Conservation (phyloP, 108 stramenopile genomes). For the Epithemia pelagica region DNA sequence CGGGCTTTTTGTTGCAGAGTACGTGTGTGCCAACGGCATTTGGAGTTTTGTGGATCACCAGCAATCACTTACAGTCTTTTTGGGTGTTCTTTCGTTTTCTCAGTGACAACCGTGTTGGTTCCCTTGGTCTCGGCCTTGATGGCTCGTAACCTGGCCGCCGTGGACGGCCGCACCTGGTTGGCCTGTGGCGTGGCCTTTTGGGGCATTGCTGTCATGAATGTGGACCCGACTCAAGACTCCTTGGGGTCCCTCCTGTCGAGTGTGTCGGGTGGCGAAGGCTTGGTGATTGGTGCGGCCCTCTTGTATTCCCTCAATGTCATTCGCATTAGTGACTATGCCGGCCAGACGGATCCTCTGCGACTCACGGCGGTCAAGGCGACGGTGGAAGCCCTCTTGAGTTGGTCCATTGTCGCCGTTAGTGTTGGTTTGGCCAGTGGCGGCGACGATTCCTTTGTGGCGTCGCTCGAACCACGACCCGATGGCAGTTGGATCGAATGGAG, state of each 20-base stretch:
- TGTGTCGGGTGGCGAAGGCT: constrained; percentile 55
- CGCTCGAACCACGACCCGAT: too few relatives aligned
- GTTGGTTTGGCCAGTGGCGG: not conserved
- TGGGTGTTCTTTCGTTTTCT: too few relatives aligned
- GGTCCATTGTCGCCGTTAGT: constrained; percentile 27
- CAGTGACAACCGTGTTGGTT: constrained; percentile 72
- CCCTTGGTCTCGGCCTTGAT: constrained; percentile 42
- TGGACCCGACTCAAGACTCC: constrained; percentile 32
- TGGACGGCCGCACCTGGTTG: constrained; percentile 49
- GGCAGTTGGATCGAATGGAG: too few relatives aligned
- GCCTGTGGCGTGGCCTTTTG: constrained; percentile 65
- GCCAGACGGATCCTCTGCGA: constrained; percentile 44
- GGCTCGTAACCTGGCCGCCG: constrained; percentile 17
- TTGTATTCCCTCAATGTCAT: constrained; percentile 80
- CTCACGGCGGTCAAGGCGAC: constrained; percentile 76
- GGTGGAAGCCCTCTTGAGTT: constrained; percentile 50
- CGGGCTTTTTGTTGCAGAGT: constrained; percentile 80
- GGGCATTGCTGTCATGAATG: constrained; percentile 73
- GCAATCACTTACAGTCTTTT: too few relatives aligned
- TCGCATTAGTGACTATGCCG: constrained; percentile 63
- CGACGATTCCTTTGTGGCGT: not conserved
- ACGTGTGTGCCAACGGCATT: too few relatives aligned
- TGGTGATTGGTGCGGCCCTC: constrained; percentile 66
- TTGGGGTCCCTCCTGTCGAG: constrained; percentile 8
- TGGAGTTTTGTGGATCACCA: too few relatives aligned